Conservation (phyloP, 75 land plant genomes). For the Chamaecyparis obtusa region DNA sequence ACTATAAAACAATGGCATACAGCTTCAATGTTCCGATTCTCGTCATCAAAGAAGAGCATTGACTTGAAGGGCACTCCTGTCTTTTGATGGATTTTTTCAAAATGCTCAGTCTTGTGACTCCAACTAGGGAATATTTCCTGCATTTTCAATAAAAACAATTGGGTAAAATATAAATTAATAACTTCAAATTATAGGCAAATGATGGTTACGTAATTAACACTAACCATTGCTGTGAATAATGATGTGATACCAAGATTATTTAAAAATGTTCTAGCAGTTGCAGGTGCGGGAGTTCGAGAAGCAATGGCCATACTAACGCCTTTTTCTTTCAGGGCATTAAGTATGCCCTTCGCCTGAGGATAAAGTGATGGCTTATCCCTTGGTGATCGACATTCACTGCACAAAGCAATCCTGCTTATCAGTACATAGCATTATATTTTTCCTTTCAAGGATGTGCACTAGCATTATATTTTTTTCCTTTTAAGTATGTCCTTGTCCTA, state of each 20-base stretch:
- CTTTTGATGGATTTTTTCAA: constrained; percentile 72
- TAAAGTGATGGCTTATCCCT: constrained; percentile 83
- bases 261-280: constrained; percentile 84
- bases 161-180: not conserved
- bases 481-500: not conserved
- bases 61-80: constrained; percentile 71
- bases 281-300: constrained; percentile 89
- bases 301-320: constrained; percentile 89
- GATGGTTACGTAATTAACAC: not conserved
- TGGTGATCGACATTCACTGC: constrained; percentile 82
- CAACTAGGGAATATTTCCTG: constrained; percentile 96
- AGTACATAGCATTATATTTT: constrained; percentile 1
- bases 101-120: constrained; percentile 94
- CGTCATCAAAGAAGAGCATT: constrained; percentile 98
- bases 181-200: not conserved
- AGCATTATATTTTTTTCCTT: not conserved
- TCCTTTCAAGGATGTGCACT: not conserved
- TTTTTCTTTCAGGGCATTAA: constrained; percentile 84
- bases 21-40: constrained; percentile 74
- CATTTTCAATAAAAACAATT: not conserved
- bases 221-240: constrained; percentile 80
- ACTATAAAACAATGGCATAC: constrained; percentile 27
- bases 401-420: constrained; percentile 2
- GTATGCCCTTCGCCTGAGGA: constrained; percentile 80
- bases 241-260: constrained; percentile 67